Conservation (phyloP, 2,329 filamentous ascomycete genomes). For the Knufia petricola region DNA sequence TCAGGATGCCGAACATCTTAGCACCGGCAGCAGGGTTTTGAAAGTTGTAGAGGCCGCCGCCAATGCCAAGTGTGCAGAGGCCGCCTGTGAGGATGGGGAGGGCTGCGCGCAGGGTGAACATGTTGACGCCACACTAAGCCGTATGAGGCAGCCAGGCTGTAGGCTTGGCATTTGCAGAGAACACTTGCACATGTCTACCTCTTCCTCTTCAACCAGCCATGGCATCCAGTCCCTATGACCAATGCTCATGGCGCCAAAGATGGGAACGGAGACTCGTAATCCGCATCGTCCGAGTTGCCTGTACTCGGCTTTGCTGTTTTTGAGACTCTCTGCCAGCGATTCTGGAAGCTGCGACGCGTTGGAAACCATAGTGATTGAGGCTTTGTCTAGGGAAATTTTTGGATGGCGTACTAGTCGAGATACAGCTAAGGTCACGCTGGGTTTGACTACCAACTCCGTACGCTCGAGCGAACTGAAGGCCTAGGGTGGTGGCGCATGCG, state of each 20-base stretch:
- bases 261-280: constrained; percentile 45
- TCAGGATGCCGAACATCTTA: background rate
- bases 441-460: no score
- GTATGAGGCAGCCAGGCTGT: no score
- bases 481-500: no score
- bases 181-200: no score
- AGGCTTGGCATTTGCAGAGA: no score
- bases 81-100: background rate
- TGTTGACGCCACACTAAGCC: constrained; percentile 4
- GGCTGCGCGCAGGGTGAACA: background rate
- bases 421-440: no score
- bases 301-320: constrained; percentile 40
- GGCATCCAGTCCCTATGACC: constrained; percentile 26
- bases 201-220: constrained; percentile 31
- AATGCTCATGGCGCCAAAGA: constrained; percentile 44
- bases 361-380: background rate
- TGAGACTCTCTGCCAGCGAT: constrained; percentile 22
- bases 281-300: constrained; percentile 43
- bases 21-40: background rate
- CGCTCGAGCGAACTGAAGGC: no score
- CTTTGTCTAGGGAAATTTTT: background rate
- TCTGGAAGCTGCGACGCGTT: background rate
- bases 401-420: background rate
- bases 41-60: background rate
- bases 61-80: background rate